Base-by-base conservation (phyloP, 352 stramenopile genomes). In the Phytopythium litorale region DNA sequence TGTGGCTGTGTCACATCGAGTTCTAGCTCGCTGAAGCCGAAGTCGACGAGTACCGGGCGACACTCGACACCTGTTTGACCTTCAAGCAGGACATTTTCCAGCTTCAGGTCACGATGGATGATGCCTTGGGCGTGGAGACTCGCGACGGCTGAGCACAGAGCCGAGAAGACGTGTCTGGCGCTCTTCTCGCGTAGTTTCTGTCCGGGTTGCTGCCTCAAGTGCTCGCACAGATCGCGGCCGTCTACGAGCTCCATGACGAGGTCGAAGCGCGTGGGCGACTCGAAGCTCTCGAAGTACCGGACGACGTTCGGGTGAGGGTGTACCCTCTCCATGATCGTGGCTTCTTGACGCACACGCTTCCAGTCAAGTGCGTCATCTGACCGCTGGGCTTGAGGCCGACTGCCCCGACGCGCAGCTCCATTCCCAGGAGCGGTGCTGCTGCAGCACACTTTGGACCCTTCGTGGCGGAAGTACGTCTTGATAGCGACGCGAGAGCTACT, bases 61-160 rank as follows among this genome's bases (percentile, higher is more conserved):
- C 62, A 42, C 16, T 63, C 72, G 3, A 50, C 35, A 23, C 63
- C 71, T 42, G 89, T 7, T 13, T 9, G 46, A 19, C 8, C 21
- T 16, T 52, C 73, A 0, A 92, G 45, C 35, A 92, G 60, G 1
- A 92, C 67, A 52, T 92, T 91, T 62, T 92, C 84, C 33, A 90
- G 81, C 58, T 92, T 92, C 40, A 92, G 64, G 60, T 92, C 84
- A 19, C 84, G 74, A 46, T 92, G 80, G 58, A 91, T 81, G 35
- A 91, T 65, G 25, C 76, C 52, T 35, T 88, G 78, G 2, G 51
- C 53, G 56, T 91, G 84, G 21, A 92, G 68, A 15, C 70, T 68
- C 25, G 52, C 57, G 7, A 92, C 62, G 0, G 64, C 80, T 4
- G 28, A 54, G 50, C 70, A 65, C 11, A 89, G 53, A 16, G 84